Percentiles rank a stretch among this genome's conserved stretches.
phyloP scores from a whole-genome alignment of 2,329 filamentous ascomycete genomes.

The Monilinia fructigena region DNA sequence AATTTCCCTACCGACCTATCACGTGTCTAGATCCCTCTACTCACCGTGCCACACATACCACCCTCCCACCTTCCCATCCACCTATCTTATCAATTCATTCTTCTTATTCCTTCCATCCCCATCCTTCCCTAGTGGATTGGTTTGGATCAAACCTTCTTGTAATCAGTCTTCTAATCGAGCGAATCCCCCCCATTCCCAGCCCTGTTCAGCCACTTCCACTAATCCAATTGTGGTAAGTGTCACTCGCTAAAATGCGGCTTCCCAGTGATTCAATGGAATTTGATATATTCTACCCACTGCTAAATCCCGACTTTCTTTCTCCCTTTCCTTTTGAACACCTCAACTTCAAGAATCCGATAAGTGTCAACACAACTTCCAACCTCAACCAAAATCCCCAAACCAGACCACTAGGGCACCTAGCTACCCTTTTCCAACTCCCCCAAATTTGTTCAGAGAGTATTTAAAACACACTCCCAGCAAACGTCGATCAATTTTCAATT shows the following conservation, averaged over 20 bases:
- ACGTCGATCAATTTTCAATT: slow-evolving; percentile 44
- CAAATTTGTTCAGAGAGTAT: slow-evolving; percentile 66
- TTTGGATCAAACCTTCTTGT: not conserved
- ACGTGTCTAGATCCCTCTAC: too few species aligned
- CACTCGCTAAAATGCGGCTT: slow-evolving; percentile 30
- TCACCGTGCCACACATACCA: not conserved
- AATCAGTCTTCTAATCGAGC: not conserved
- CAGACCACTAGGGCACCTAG: slow-evolving; percentile 76
- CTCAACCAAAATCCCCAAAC: slow-evolving; percentile 42
- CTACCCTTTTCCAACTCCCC: slow-evolving; percentile 73
- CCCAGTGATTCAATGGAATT: slow-evolving; percentile 26
- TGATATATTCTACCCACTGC: slow-evolving; percentile 31
- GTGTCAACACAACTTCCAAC: slow-evolving; percentile 34
- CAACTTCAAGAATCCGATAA: slow-evolving; percentile 37
- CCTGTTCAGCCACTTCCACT: slow-evolving; percentile 16
- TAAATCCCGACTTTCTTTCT: slow-evolving; percentile 31
- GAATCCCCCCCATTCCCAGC: slow-evolving; percentile 9
- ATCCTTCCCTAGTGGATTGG: not conserved
- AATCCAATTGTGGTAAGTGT: slow-evolving; percentile 24
- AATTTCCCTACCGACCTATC: too few species aligned
- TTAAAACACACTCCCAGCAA: slow-evolving; percentile 46
- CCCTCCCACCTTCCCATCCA: slow-evolving; percentile 24
- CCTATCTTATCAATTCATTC: slow-evolving; percentile 1
- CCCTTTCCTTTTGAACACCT: slow-evolving; percentile 32
- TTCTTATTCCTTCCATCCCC: too few species aligned